These are phyloP conservation scores for Phytophthora kernoviae DNA, from an alignment of 352 stramenopile species.

Conservation along the genomic window DNA sequence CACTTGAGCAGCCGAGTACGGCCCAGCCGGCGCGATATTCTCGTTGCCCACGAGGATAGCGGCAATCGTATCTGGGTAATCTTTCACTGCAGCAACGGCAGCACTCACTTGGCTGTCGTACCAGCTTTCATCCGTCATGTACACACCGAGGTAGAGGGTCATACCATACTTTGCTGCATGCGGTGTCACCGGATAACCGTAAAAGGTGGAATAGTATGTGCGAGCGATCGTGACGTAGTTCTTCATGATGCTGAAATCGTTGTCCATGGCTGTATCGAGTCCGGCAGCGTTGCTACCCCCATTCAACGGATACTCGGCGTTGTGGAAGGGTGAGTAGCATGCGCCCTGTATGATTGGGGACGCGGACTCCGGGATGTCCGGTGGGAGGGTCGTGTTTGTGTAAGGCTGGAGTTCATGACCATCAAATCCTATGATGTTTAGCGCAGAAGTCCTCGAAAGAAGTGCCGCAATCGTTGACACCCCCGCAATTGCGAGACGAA, in stretches of 20 bases:
- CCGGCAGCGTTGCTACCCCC: slow-evolving; percentile 27
- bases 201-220: slow-evolving; percentile 84
- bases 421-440: slow-evolving; percentile 25
- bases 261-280: slow-evolving; percentile 58
- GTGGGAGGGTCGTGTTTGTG: slow-evolving; percentile 6
- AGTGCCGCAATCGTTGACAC: slow-evolving; percentile 8
- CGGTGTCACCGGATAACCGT: slow-evolving; percentile 48
- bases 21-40: slow-evolving; percentile 58
- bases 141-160: slow-evolving; percentile 75
- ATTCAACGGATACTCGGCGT: slow-evolving; percentile 67
- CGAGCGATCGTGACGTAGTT: slow-evolving; percentile 62
- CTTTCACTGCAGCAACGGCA: slow-evolving; percentile 47
- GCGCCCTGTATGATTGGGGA: slow-evolving; percentile 39
- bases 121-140: slow-evolving; percentile 77
- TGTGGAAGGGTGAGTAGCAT: slow-evolving; percentile 85
- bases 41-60: slow-evolving; percentile 79
- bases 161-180: slow-evolving; percentile 50
- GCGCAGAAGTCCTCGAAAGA: slow-evolving; percentile 11
- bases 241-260: slow-evolving; percentile 74
- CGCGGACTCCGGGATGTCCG: slow-evolving; percentile 8
- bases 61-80: slow-evolving; percentile 58
- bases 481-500: slow-evolving; percentile 4
- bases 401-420: slow-evolving; percentile 25
- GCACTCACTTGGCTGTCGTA: slow-evolving; percentile 51
- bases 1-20: slow-evolving; percentile 49